Evolutionary conservation across 495 filamentous ascomycete species (phyloP).

Genomic region (Amphirosellinia nigrospora): DNA sequence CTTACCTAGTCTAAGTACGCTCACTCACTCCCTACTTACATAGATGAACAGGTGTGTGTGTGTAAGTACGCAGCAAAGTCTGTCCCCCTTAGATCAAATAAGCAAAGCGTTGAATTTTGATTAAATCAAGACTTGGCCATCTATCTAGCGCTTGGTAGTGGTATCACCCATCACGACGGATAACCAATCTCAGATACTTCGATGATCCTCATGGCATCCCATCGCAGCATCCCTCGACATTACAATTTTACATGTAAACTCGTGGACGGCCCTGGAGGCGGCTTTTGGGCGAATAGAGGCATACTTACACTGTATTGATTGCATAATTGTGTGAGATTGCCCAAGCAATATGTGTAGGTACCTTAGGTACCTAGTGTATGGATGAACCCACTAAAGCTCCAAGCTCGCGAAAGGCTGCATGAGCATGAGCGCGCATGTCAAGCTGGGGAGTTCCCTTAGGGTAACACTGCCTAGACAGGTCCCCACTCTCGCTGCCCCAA

Average conservation of each 20-base stretch:
- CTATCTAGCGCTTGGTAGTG: constrained; percentile 7
- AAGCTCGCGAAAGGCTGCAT: neutral
- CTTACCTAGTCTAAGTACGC: neutral
- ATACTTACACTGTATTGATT: constrained; percentile 11
- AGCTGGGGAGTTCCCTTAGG: neutral
- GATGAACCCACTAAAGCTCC: constrained; percentile 14
- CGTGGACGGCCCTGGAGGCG: too few relatives aligned
- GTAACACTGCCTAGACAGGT: neutral
- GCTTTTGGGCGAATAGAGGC: neutral
- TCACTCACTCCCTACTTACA: too few relatives aligned
- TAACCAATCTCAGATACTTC: neutral
- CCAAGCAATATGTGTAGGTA: neutral
- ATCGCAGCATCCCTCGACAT: too few relatives aligned
- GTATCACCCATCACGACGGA: too few relatives aligned
- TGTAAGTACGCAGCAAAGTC: neutral
- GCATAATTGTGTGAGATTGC: constrained; percentile 9
- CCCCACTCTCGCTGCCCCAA: neutral
- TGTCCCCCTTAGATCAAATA: constrained; percentile 8
- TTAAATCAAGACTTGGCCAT: constrained; percentile 6
- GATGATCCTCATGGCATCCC: constrained; percentile 7
- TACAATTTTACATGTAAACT: neutral
- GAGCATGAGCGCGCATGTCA: neutral
- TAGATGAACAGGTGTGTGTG: too few relatives aligned
- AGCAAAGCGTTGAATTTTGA: constrained; percentile 3
- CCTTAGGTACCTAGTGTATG: too few relatives aligned